Percentiles rank a stretch among this genome's conserved stretches.
These are phyloP conservation scores for Tolypocladium paradoxum DNA, from an alignment of 2,329 filamentous ascomycete species.

Conservation along the genomic window DNA sequence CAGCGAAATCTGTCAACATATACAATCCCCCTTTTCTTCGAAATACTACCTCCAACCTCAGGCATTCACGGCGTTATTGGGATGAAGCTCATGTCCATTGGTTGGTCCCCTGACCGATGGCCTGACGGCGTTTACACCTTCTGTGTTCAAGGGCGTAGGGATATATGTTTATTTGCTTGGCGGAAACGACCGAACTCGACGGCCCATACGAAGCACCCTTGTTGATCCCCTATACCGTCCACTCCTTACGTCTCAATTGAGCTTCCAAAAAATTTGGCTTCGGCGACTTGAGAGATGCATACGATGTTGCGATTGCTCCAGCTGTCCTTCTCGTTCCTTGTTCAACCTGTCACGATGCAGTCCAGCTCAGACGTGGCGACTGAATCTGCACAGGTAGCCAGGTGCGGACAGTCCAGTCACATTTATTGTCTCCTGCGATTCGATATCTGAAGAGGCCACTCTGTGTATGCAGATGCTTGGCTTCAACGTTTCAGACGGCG, in stretches of 20 bases:
- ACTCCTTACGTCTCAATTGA: slow-evolving; percentile 24
- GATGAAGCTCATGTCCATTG: slow-evolving; percentile 27
- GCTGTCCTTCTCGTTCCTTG: slow-evolving; percentile 4
- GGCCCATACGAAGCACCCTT: background rate
- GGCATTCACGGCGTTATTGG: slow-evolving; percentile 33
- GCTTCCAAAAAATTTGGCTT: slow-evolving; percentile 14
- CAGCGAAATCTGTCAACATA: slow-evolving; percentile 5
- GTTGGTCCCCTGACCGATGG: slow-evolving; percentile 21
- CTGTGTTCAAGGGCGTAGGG: slow-evolving; percentile 23
- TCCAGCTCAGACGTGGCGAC: background rate
- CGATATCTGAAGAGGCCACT: background rate
- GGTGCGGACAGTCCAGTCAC: background rate
- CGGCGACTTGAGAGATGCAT: slow-evolving; percentile 14
- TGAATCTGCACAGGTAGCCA: background rate
- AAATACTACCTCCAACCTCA: slow-evolving; percentile 11
- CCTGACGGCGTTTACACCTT: slow-evolving; percentile 25
- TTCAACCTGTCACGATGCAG: background rate
- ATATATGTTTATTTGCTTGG: slow-evolving; percentile 13
- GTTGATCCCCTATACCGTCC: slow-evolving; percentile 24
- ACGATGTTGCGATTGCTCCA: slow-evolving; percentile 7
- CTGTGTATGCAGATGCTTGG: background rate
- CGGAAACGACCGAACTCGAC: slow-evolving; percentile 2
- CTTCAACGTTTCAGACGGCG: background rate
- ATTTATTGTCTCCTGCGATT: background rate
- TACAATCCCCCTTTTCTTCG: slow-evolving; percentile 20